Base-by-base conservation (phyloP, 2,329 filamentous ascomycete species). In the Ilyonectria robusta region DNA sequence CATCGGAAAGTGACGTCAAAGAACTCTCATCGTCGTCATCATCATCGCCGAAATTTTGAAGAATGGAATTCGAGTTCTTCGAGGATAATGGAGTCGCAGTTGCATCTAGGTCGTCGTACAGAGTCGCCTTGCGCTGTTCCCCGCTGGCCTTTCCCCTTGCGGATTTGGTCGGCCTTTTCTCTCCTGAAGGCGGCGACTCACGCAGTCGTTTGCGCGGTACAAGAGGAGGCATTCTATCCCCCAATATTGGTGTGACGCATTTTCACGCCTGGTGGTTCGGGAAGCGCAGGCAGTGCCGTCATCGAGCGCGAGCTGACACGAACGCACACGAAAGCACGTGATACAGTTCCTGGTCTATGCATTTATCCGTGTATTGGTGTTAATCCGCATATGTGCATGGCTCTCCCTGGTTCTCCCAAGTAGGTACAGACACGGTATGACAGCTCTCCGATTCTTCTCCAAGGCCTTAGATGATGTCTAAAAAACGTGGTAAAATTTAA, bases 201-300 rank as follows among this genome's bases (percentile, higher is more conserved):
- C 86, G 87, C 71, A 89, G 74, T 67, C 91, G 87, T 81, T 94
- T 94, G 72, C 90, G 89, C 55, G 90, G 85, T 17, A 93, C 84
- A 70, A 88, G 82, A 26, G 92, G 91, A 75, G 92, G 91, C 92
- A 94, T 94, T 46, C 55, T 77, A 26, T 65, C 57, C 62, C 50
- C 51, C 15, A 13, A 35, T 26, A 31, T 50, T 35, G 13, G 50
- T n/a, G 47, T 31, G 21, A 53, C 46, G 65, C 72, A 74, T 74
- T 59, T 56, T 66, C 65, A 40, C 26, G 40, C 8, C 40, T 37
- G 33, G 17, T 31, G 13, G 17, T n/a, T 48, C 4, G 8, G 42
- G 40, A 46, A 35, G 47, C 29, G 37, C 51, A 15, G 26, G 15
- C 19, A 17, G 29, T 19, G 53, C 48, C 66, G 66, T 70, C 68